Base-by-base conservation (phyloP, 164 flowering plant species). In the Magnolia sinica region DNA sequence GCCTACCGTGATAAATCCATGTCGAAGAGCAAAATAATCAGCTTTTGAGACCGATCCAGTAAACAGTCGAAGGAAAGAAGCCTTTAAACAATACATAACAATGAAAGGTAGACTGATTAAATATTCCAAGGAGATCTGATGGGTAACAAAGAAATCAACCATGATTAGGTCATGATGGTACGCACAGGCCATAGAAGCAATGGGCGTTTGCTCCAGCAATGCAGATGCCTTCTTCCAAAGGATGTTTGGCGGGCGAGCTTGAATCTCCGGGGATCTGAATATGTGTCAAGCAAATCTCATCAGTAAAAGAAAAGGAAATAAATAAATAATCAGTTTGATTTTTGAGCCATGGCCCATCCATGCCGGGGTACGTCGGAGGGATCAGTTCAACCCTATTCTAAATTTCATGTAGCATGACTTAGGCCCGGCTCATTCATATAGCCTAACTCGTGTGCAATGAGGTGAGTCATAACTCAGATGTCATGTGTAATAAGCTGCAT, bases 1-100 rank as follows among this genome's bases (percentile, higher is more conserved):
- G 31, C 8, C 29, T 55, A 92, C 96, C 87, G 66, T 80, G 19
- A 89, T 88, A 81, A 92, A 92, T 51, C 96, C 96, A 82, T 87
- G 90, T 10, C 96, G 87, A 18, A 92, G 92, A 73, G 86, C 87
- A 55, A 90, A 76, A 50, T 92, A 92, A 72, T 92, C 96, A 19
- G 83, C 83, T 83, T 81, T 89, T 65, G 84, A 84, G 19, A 92
- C 87, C 0, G 92, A 88, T 24, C 75, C 78, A 63, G 70, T 81
- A 76, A 89, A 90, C 64, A 88, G 91, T 50, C 91, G 78, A 50
- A 88, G 27, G 73, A 90, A 88, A 81, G 82, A 83, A 61, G 76
- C 91, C 96, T 91, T 81, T 68, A 27, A 51, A 52, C 8, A 10
- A 67, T 27, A 19, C 13, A 24, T 31, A n/a, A 31, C 37, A 16